Base-by-base conservation (phyloP, 1,139 yeast species). In the Diutina pseudorugosa region DNA sequence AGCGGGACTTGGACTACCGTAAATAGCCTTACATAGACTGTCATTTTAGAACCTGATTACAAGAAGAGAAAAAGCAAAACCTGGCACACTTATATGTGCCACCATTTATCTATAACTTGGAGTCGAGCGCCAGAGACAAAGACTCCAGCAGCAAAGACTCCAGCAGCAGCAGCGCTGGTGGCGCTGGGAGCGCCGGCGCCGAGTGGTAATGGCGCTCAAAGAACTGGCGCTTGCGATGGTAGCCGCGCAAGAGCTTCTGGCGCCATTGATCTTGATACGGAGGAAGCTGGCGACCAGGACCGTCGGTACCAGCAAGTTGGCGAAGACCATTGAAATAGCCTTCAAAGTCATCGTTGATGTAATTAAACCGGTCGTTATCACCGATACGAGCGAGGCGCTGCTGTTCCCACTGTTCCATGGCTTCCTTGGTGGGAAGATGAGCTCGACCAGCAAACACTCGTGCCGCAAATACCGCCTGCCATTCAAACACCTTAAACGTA, bases 1-100 rank as follows among this genome's bases (percentile, higher is more conserved):
- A 12, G 30, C 47, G 45, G 36, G 55, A 52, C 19, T 49, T 55
- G 19, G 53, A 43, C 21, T 53, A 52, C 36, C 20, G 19, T 14
- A 45, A 45, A 12, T 45, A 43, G 33, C 25, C 4, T n/a, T n/a
- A n/a, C n/a, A n/a, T n/a, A n/a, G n/a, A n/a, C n/a, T n/a, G n/a
- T n/a, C n/a, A n/a, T n/a, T n/a, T n/a, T n/a, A n/a, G n/a, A n/a
- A n/a, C n/a, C n/a, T n/a, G n/a, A n/a, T n/a, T n/a, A n/a, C n/a
- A n/a, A n/a, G n/a, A n/a, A n/a, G n/a, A n/a, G n/a, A n/a, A n/a
- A n/a, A n/a, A n/a, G n/a, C n/a, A n/a, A n/a, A n/a, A n/a, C n/a
- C n/a, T n/a, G n/a, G n/a, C n/a, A n/a, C n/a, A n/a, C n/a, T n/a
- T n/a, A n/a, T n/a, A n/a, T n/a, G n/a, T n/a, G n/a, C n/a, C n/a